These are phyloP conservation scores for Davidsoniella australis DNA, from an alignment of 2,329 filamentous ascomycete species.

Conservation along the genomic window DNA sequence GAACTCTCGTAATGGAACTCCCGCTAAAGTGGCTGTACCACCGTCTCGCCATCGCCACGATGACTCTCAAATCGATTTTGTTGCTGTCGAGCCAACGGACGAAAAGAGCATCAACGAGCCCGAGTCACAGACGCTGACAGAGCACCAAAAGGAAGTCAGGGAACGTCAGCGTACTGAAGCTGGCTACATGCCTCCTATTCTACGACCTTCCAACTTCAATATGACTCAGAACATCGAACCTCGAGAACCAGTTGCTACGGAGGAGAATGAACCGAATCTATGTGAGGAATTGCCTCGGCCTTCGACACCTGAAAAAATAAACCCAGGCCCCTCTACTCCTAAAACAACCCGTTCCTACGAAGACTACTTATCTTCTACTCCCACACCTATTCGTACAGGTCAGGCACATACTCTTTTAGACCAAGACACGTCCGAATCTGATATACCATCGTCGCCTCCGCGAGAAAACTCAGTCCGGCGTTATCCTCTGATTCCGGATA, in stretches of 20 bases:
- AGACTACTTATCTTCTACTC: slow-evolving; percentile 40
- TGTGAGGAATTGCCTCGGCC: neutral
- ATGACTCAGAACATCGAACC: neutral
- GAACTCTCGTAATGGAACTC: slow-evolving; percentile 1
- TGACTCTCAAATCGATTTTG: slow-evolving; percentile 67
- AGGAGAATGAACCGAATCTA: neutral
- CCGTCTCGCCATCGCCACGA: slow-evolving; percentile 43
- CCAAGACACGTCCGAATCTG: slow-evolving; percentile 25
- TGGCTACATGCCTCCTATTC: slow-evolving; percentile 3
- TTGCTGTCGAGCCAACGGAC: slow-evolving; percentile 43
- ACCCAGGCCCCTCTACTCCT: slow-evolving; percentile 24
- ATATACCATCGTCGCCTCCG: slow-evolving; percentile 39
- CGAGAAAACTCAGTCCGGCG: slow-evolving; percentile 23
- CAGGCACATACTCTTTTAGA: slow-evolving; percentile 17
- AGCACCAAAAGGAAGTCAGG: slow-evolving; percentile 61
- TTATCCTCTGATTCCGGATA: slow-evolving; percentile 34
- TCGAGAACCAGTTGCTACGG: neutral
- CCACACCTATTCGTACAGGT: slow-evolving; percentile 34
- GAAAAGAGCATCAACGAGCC: slow-evolving; percentile 21
- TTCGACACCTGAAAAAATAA: slow-evolving; percentile 16
- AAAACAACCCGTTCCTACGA: slow-evolving; percentile 27
- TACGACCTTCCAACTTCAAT: neutral
- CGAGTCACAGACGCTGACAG: slow-evolving; percentile 61
- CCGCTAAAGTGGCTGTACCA: neutral
- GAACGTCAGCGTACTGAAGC: slow-evolving; percentile 53